These are phyloP conservation scores for Scedosporium minutisporum DNA, from an alignment of 2,329 filamentous ascomycete species.

Conservation along the genomic window DNA sequence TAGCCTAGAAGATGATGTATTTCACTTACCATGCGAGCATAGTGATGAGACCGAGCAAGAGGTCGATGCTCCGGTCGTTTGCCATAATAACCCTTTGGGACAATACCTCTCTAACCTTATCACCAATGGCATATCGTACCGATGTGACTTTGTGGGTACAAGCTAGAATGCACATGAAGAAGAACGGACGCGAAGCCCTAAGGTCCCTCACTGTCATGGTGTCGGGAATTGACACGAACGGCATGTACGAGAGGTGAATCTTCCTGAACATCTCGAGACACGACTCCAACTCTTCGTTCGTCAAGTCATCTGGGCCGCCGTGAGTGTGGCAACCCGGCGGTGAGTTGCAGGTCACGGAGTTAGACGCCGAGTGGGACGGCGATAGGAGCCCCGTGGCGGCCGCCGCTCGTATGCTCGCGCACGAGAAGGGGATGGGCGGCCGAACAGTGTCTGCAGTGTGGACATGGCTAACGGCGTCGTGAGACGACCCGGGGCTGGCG, in stretches of 20 bases:
- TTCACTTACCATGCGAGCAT: conserved; percentile 33
- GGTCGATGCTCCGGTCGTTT: conserved; percentile 39
- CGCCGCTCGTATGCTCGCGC: background rate
- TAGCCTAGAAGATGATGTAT: no score
- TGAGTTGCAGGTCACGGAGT: background rate
- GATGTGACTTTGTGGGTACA: conserved; percentile 31
- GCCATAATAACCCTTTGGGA: conserved; percentile 36
- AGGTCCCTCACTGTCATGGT: conserved; percentile 28
- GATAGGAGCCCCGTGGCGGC: background rate
- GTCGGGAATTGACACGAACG: conserved; percentile 31
- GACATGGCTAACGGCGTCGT: background rate
- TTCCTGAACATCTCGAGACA: background rate
- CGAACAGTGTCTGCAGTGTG: background rate
- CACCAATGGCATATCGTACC: conserved; percentile 28
- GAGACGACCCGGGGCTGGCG: background rate
- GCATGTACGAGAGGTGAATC: conserved; percentile 22
- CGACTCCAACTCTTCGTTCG: background rate
- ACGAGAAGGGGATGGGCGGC: background rate
- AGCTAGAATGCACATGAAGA: conserved; percentile 40
- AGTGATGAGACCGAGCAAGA: conserved; percentile 39
- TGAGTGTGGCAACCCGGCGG: background rate
- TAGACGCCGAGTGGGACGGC: background rate
- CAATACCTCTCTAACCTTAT: conserved; percentile 32
- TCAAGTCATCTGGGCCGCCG: background rate
- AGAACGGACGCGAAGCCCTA: conserved; percentile 31